Evolutionary conservation across 495 filamentous ascomycete species (phyloP).

Genomic region (Penicillium paradoxum): DNA sequence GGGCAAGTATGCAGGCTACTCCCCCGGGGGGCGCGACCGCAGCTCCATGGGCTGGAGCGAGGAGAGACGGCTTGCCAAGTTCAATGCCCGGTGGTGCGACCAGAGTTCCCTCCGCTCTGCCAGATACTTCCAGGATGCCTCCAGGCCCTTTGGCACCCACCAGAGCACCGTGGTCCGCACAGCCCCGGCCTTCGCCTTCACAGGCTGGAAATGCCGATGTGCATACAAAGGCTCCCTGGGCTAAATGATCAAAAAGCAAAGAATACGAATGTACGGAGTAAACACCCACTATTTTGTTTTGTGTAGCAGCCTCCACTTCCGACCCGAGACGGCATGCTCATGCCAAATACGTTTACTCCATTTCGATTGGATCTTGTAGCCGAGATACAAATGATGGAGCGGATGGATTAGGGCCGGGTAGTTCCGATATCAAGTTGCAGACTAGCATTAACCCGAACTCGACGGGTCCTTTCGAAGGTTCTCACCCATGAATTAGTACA

Average conservation of each 20-base stretch:
- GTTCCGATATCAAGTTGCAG: background rate
- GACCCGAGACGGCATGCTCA: background rate
- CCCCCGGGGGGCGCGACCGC: constrained; percentile 32
- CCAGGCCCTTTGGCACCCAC: constrained; percentile 40
- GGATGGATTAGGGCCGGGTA: background rate
- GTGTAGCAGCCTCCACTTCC: background rate
- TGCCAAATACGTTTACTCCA: background rate
- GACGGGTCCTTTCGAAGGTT: background rate
- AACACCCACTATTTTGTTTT: background rate
- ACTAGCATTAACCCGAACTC: background rate
- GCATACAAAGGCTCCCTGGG: constrained; percentile 43
- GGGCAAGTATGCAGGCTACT: constrained; percentile 36
- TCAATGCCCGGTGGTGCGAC: constrained; percentile 1
- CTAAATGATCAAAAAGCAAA: constrained; percentile 19
- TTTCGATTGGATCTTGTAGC: background rate
- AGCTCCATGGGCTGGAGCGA: constrained; percentile 40
- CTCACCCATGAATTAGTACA: background rate
- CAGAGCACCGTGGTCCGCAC: constrained; percentile 40
- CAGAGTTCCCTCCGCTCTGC: constrained; percentile 12
- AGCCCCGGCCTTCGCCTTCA: constrained; percentile 18
- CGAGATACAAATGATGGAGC: background rate
- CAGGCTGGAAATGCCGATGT: constrained; percentile 18
- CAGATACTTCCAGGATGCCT: constrained; percentile 32
- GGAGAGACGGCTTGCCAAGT: constrained; percentile 11
- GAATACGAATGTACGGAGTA: background rate